Conservation (phyloP, 805 yeast species). For the Myxozyma sirexii region DNA sequence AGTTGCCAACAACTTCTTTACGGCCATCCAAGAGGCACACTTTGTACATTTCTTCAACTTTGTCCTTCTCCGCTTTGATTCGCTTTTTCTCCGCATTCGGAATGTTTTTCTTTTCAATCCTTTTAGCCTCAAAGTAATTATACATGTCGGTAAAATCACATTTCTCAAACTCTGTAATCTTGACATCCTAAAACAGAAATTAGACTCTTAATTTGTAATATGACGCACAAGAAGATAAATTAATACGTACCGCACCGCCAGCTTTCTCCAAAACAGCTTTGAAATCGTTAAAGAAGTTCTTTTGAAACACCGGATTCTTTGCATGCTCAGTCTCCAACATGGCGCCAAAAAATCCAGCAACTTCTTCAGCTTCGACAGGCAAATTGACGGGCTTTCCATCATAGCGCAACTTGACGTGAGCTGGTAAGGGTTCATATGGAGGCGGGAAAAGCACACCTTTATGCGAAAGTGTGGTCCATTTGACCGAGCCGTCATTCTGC, state of each 20-base stretch:
- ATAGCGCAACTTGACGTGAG: slow-evolving; percentile 71
- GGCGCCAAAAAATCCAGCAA: slow-evolving; percentile 93
- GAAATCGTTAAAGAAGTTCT: slow-evolving; percentile 85
- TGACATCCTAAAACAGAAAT: slow-evolving; percentile 39
- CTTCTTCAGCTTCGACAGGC: slow-evolving; percentile 88
- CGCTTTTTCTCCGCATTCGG: slow-evolving; percentile 74
- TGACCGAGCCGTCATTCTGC: slow-evolving; percentile 62
- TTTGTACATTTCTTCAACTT: slow-evolving; percentile 76
- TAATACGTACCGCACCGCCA: slow-evolving; percentile 58
- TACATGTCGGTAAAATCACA: slow-evolving; percentile 80
- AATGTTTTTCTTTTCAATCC: slow-evolving; percentile 71
- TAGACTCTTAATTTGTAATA: background rate
- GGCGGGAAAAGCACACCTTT: slow-evolving; percentile 95
- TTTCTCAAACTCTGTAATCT: slow-evolving; percentile 60
- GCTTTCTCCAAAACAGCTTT: slow-evolving; percentile 63
- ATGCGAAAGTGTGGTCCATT: slow-evolving; percentile 87
- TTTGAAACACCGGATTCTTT: slow-evolving; percentile 79
- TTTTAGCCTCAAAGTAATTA: slow-evolving; percentile 66
- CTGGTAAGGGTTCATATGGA: slow-evolving; percentile 81
- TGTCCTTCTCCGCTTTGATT: slow-evolving; percentile 71
- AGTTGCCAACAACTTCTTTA: slow-evolving; percentile 89
- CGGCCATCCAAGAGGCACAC: slow-evolving; percentile 83
- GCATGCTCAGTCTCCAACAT: slow-evolving; percentile 87
- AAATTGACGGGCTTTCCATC: slow-evolving; percentile 74
- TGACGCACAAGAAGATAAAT: background rate